Conservation (phyloP, 2,329 filamentous ascomycete species). For the Cercospora citrullina region DNA sequence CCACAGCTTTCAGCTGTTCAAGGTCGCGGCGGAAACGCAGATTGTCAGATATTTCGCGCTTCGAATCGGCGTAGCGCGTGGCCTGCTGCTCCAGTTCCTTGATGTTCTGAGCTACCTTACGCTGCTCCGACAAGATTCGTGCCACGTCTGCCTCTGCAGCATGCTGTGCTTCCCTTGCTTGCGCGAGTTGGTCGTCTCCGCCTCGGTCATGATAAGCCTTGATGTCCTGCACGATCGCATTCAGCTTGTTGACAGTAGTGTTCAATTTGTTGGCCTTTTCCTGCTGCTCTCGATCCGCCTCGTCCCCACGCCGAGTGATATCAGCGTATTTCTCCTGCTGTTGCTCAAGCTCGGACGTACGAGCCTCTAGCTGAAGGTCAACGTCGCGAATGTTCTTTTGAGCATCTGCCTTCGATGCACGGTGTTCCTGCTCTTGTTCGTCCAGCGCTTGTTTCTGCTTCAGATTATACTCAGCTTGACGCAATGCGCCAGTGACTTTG, state of each 20-base stretch:
- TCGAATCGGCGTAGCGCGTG: conserved; percentile 76
- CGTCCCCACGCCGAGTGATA: conserved; percentile 67
- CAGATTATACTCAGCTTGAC: conserved; percentile 68
- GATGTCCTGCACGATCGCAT: conserved; percentile 74
- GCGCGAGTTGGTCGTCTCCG: conserved; percentile 69
- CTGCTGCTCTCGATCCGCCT: conserved; percentile 70
- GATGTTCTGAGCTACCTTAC: conserved; percentile 65
- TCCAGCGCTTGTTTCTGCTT: conserved; percentile 76
- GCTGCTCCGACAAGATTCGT: conserved; percentile 66
- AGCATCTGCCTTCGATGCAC: conserved; percentile 66
- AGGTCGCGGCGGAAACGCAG: conserved; percentile 77
- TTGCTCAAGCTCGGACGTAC: conserved; percentile 74
- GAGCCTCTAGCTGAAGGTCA: conserved; percentile 70
- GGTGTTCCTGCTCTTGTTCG: conserved; percentile 71
- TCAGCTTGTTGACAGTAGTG: conserved; percentile 74
- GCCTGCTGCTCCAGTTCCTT: conserved; percentile 78
- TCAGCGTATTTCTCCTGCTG: conserved; percentile 77
- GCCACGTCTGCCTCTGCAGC: conserved; percentile 66
- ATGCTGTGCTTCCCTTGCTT: conserved; percentile 68
- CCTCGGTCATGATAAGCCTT: conserved; percentile 74
- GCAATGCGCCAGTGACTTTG: conserved; percentile 72
- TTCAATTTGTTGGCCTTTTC: conserved; percentile 70
- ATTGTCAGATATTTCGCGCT: conserved; percentile 86
- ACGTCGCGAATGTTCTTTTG: conserved; percentile 67
- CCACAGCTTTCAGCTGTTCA: conserved; percentile 66